Evolutionary conservation across 202 grass and related monocot genomes (phyloP).

Genomic region (Setaria viridis): DNA sequence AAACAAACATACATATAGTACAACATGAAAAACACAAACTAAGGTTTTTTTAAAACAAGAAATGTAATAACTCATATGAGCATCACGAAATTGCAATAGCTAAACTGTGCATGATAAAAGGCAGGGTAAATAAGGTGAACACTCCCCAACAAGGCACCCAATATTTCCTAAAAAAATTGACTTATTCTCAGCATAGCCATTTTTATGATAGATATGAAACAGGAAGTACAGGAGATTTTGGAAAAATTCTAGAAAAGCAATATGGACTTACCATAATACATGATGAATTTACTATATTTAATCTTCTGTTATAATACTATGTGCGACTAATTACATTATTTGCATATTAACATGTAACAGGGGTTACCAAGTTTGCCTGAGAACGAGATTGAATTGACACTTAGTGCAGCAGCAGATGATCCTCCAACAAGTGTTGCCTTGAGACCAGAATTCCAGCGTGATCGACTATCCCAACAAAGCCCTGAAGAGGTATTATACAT

Average conservation of each 20-base stretch:
- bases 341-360: constrained; percentile 47
- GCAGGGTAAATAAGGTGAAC: too few species aligned
- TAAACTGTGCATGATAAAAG: too few species aligned
- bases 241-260: neutral
- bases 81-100: neutral
- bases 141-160: too few species aligned
- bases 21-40: neutral
- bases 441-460: constrained; percentile 60
- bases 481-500: constrained; percentile 56
- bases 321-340: constrained; percentile 10
- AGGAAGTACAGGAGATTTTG: neutral
- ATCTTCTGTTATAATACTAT: neutral
- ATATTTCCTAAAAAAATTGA: too few species aligned
- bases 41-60: neutral
- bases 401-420: constrained; percentile 48
- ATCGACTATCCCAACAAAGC: constrained; percentile 63
- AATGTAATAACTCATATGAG: constrained; percentile 9
- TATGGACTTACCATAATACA: neutral
- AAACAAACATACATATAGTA: neutral
- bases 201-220: constrained; percentile 41
- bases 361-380: constrained; percentile 59
- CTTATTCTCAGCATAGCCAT: too few species aligned
- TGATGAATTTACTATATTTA: neutral
- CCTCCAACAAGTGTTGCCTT: constrained; percentile 55
- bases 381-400: constrained; percentile 39